These are phyloP conservation scores for Ophiosphaerella korrae DNA, from an alignment of 2,329 filamentous ascomycete genomes.

Conservation along the genomic window DNA sequence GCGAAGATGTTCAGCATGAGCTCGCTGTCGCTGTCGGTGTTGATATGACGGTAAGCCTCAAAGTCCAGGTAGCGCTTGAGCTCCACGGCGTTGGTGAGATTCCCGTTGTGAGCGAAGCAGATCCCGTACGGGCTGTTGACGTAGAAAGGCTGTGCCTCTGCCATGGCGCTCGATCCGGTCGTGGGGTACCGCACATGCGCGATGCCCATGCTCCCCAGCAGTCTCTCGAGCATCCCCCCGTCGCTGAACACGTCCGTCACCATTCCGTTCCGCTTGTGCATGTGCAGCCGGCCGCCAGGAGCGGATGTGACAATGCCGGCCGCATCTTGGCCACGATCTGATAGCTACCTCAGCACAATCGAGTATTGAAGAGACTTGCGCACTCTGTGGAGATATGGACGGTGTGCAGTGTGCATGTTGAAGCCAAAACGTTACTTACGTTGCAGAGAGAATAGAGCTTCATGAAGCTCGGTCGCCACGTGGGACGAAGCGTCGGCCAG, in stretches of 20 bases:
- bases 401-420: too few species aligned
- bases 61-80: constrained; percentile 74
- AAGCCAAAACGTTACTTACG: too few species aligned
- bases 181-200: constrained; percentile 89
- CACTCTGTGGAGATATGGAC: too few species aligned
- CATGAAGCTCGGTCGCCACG: too few species aligned
- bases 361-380: too few species aligned
- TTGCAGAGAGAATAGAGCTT: too few species aligned
- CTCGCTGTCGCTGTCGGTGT: constrained; percentile 88
- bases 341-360: too few species aligned
- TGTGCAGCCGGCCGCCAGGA: constrained; percentile 78
- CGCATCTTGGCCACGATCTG: constrained; percentile 87
- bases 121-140: constrained; percentile 86
- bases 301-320: constrained; percentile 80
- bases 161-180: constrained; percentile 79
- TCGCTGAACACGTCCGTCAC: constrained; percentile 84
- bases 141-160: constrained; percentile 91
- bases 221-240: constrained; percentile 71
- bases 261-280: constrained; percentile 90
- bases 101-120: constrained; percentile 83
- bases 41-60: constrained; percentile 83
- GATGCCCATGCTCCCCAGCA: constrained; percentile 85
- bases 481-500: too few species aligned
- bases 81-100: constrained; percentile 78
- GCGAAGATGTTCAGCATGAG: constrained; percentile 89